phyloP scores from a whole-genome alignment of 2,329 filamentous ascomycete genomes.

The Trichoderma polysporum region DNA sequence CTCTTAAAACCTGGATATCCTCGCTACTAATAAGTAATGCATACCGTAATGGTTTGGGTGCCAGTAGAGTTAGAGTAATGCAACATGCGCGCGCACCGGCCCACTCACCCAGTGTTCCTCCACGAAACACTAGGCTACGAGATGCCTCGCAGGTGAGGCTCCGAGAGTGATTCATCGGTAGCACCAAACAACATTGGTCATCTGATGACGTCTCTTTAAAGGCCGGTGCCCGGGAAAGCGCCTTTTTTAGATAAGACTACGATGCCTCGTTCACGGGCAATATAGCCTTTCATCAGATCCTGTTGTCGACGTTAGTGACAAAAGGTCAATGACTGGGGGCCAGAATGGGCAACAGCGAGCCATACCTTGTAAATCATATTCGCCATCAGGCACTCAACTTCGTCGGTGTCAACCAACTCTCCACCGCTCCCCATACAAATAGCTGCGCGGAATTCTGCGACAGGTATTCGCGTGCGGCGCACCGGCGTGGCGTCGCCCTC shows the following conservation, averaged over 20 bases:
- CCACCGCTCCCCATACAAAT: constrained; percentile 69
- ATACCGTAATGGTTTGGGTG: neutral
- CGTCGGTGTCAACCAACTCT: constrained; percentile 75
- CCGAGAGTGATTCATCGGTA: neutral
- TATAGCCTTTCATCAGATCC: constrained; percentile 98
- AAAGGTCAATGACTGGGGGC: neutral
- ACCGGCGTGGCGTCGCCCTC: constrained; percentile 62
- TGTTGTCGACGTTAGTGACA: constrained; percentile 44
- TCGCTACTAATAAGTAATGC: constrained; percentile 1
- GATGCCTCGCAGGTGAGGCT: neutral
- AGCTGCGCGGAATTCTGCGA: constrained; percentile 82
- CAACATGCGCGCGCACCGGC: neutral
- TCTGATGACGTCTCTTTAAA: constrained; percentile 41
- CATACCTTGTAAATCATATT: constrained; percentile 98
- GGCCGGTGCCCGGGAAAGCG: constrained; percentile 88
- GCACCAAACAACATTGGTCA: neutral
- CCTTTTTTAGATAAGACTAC: constrained; percentile 91
- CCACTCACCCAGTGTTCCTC: neutral
- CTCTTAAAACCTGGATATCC: neutral
- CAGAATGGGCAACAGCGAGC: neutral
- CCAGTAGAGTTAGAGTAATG: neutral
- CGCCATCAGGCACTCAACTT: constrained; percentile 91
- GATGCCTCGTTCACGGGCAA: constrained; percentile 83
- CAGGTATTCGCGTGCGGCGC: constrained; percentile 73
- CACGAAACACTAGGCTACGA: neutral